These are phyloP conservation scores for Quercus lobata DNA, from an alignment of 331 rosid genomes.

Conservation along the genomic window DNA sequence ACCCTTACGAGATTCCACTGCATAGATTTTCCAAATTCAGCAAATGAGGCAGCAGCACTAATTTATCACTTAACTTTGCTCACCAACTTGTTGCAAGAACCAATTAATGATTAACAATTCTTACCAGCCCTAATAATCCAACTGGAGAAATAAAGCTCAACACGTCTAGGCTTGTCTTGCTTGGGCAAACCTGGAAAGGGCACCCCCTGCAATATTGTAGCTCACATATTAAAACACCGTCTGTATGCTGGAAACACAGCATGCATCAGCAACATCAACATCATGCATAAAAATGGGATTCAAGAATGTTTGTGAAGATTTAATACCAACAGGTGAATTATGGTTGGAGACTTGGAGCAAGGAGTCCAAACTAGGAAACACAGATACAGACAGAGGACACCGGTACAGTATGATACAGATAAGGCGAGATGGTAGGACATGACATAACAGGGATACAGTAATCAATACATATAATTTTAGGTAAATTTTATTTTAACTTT, in stretches of 20 bases:
- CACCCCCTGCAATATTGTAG: constrained; percentile 63
- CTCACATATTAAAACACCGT: constrained; percentile 11
- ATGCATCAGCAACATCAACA: not conserved
- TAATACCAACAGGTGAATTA: not conserved
- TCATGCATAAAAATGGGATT: not conserved
- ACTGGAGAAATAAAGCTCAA: constrained; percentile 83
- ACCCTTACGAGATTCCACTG: constrained; percentile 92
- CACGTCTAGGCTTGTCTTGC: constrained; percentile 96
- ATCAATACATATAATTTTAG: no score
- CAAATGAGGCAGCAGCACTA: constrained; percentile 1
- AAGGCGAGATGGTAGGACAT: no score
- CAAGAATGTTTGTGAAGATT: not conserved
- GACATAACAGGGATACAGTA: no score
- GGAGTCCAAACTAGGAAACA: not conserved
- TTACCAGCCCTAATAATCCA: constrained; percentile 93
- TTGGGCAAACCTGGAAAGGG: constrained; percentile 77
- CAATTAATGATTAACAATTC: constrained; percentile 1
- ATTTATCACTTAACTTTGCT: not conserved
- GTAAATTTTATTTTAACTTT: no score
- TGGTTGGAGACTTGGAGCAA: not conserved
- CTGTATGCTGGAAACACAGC: constrained; percentile 1
- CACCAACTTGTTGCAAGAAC: not conserved
- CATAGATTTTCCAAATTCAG: constrained; percentile 33
- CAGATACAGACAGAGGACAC: not conserved
- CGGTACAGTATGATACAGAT: no score